Evolutionary conservation across 1,139 yeast species (phyloP).

Genomic region (Hansenula sp.): DNA sequence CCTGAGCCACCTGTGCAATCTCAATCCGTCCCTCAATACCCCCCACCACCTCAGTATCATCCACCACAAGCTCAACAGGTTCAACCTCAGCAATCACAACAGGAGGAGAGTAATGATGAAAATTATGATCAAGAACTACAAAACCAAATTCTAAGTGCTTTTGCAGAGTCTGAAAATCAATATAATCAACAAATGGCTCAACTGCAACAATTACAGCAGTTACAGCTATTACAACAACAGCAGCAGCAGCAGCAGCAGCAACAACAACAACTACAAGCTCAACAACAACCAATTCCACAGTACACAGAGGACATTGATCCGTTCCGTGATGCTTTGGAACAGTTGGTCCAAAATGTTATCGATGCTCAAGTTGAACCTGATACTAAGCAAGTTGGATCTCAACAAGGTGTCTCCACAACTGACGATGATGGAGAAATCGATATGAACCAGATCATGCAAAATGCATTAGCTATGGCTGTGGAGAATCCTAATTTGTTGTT

Average conservation of each 20-base stretch:
- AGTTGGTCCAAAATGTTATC: constrained; percentile 36
- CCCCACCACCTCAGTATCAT: not conserved
- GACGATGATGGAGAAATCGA: constrained; percentile 39
- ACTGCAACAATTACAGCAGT: constrained; percentile 1
- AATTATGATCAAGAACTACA: constrained; percentile 20
- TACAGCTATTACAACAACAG: not conserved
- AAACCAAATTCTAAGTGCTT: constrained; percentile 19
- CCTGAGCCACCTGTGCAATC: not conserved
- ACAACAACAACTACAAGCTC: constrained; percentile 1
- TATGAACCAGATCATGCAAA: constrained; percentile 66
- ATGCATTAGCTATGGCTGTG: constrained; percentile 70
- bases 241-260: constrained; percentile 5
- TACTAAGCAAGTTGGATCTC: constrained; percentile 4
- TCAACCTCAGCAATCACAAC: not conserved
- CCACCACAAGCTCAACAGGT: not conserved
- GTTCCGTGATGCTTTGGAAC: constrained; percentile 31
- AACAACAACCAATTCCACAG: constrained; percentile 1
- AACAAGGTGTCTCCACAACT: constrained; percentile 2
- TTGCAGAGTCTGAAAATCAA: constrained; percentile 4
- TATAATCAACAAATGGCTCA: constrained; percentile 3
- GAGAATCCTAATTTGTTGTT: constrained; percentile 57
- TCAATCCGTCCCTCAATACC: not conserved
- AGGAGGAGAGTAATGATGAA: constrained; percentile 1
- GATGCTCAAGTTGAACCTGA: constrained; percentile 22
- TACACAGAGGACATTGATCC: constrained; percentile 9